phyloP scores from a whole-genome alignment of 1,284 basidiomycete species.

The Exsudoporus floridanus region DNA sequence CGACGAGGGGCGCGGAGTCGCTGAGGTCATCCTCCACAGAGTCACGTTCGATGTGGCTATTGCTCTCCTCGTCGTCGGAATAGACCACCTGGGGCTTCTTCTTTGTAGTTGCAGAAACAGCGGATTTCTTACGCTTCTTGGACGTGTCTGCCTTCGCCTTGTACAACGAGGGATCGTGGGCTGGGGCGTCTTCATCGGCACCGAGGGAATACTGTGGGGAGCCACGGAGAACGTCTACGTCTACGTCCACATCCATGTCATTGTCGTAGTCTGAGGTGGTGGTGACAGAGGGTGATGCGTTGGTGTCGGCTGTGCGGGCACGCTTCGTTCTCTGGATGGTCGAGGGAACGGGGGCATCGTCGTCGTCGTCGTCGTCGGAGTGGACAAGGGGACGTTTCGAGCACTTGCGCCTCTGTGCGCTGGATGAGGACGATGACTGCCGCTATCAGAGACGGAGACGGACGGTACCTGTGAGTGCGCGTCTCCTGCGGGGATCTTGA shows the following conservation, averaged over 20 bases:
- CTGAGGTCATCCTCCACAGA: slow-evolving; percentile 20
- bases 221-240: slow-evolving; percentile 17
- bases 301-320: slow-evolving; percentile 26
- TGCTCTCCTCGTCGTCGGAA: slow-evolving; percentile 32
- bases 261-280: slow-evolving; percentile 4
- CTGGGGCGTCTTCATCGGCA: slow-evolving; percentile 6
- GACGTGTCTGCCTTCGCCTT: slow-evolving; percentile 1
- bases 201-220: slow-evolving; percentile 7
- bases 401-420: slow-evolving; percentile 15
- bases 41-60: slow-evolving; percentile 25
- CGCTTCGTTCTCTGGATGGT: slow-evolving; percentile 26
- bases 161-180: background rate
- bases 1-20: slow-evolving; percentile 14
- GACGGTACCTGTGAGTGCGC: slow-evolving; percentile 23
- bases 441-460: slow-evolving; percentile 9
- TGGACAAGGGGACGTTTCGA: slow-evolving; percentile 30
- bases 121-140: slow-evolving; percentile 15
- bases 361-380: slow-evolving; percentile 28
- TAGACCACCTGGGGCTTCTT: slow-evolving; percentile 20
- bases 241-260: slow-evolving; percentile 30
- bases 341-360: background rate
- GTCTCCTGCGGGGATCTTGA: slow-evolving; percentile 8
- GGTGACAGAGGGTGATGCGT: slow-evolving; percentile 3
- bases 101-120: slow-evolving; percentile 5
- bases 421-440: slow-evolving; percentile 15